phyloP scores from a whole-genome alignment of 345 rosid species.

The Populus pruinosa region DNA sequence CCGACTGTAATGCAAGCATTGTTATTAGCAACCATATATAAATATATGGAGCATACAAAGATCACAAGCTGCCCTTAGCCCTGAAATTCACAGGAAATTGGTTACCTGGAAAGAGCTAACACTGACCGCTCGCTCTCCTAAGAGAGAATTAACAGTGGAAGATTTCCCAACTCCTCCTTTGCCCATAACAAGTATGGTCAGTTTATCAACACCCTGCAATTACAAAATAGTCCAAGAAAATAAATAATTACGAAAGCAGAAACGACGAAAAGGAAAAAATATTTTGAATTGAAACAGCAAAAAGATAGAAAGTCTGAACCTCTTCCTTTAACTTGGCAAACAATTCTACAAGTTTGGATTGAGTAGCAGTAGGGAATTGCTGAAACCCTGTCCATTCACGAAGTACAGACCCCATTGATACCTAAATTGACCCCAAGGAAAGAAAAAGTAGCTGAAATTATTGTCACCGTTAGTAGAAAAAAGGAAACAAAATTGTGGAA shows the following conservation, averaged over 20 bases:
- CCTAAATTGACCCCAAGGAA: constrained; percentile 1
- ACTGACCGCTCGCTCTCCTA: constrained; percentile 67
- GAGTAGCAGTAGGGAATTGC: constrained; percentile 77
- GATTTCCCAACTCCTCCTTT: constrained; percentile 94
- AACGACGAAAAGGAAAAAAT: background rate
- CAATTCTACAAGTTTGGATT: constrained; percentile 61
- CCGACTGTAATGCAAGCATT: constrained; percentile 40
- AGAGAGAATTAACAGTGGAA: constrained; percentile 75
- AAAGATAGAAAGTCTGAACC: constrained; percentile 35
- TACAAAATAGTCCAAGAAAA: constrained; percentile 3
- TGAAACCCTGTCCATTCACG: constrained; percentile 84
- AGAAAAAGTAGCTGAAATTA: background rate
- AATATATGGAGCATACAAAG: background rate
- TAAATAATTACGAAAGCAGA: background rate
- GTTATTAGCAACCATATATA: background rate
- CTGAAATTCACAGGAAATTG: background rate
- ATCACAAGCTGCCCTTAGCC: background rate
- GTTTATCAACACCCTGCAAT: constrained; percentile 52
- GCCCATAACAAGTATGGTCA: constrained; percentile 83
- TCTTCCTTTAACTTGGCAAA: constrained; percentile 69
- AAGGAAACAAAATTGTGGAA: background rate
- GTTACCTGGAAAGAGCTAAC: constrained; percentile 76
- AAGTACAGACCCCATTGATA: constrained; percentile 22
- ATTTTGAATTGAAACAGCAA: background rate
- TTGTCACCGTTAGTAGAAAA: background rate